Conservation (phyloP, 2,329 filamentous ascomycete species). For the Fusarium torulosum region DNA sequence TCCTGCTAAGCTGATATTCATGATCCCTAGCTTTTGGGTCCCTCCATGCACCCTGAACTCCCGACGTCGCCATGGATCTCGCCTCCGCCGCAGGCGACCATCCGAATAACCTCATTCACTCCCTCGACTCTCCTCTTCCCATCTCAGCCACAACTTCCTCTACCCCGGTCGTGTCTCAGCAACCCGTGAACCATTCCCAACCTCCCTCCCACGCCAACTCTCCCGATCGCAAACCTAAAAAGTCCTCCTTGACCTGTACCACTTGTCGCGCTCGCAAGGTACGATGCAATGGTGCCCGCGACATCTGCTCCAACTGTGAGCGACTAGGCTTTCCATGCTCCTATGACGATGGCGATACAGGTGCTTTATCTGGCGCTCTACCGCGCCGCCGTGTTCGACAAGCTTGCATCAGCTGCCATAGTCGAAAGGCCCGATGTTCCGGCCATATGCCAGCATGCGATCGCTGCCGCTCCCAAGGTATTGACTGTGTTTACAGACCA, state of each 20-base stretch:
- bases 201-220: slow-evolving; percentile 46
- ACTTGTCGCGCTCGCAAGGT: slow-evolving; percentile 69
- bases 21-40: slow-evolving; percentile 34
- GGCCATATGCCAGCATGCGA: slow-evolving; percentile 69
- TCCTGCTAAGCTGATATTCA: slow-evolving; percentile 31
- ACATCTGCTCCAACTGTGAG: slow-evolving; percentile 69
- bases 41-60: slow-evolving; percentile 45
- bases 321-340: slow-evolving; percentile 69
- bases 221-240: slow-evolving; percentile 55
- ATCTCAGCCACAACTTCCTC: slow-evolving; percentile 14
- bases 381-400: slow-evolving; percentile 67
- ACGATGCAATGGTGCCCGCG: slow-evolving; percentile 67
- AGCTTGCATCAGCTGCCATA: slow-evolving; percentile 69
- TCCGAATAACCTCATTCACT: slow-evolving; percentile 47
- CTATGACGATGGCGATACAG: slow-evolving; percentile 63
- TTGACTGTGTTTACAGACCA: slow-evolving; percentile 68
- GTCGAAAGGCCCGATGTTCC: slow-evolving; percentile 69
- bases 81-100: slow-evolving; percentile 46
- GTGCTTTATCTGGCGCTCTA: slow-evolving; percentile 59
- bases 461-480: slow-evolving; percentile 62
- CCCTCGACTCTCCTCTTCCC: slow-evolving; percentile 45
- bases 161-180: slow-evolving; percentile 29
- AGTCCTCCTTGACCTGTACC: slow-evolving; percentile 63
- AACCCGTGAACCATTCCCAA: slow-evolving; percentile 37
- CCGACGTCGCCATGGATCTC: slow-evolving; percentile 48